Percentiles rank a stretch among this genome's conserved stretches.
These are phyloP conservation scores for Parasitella parasitica DNA, from an alignment of 371 early-diverging fungal species.

Conservation along the genomic window DNA sequence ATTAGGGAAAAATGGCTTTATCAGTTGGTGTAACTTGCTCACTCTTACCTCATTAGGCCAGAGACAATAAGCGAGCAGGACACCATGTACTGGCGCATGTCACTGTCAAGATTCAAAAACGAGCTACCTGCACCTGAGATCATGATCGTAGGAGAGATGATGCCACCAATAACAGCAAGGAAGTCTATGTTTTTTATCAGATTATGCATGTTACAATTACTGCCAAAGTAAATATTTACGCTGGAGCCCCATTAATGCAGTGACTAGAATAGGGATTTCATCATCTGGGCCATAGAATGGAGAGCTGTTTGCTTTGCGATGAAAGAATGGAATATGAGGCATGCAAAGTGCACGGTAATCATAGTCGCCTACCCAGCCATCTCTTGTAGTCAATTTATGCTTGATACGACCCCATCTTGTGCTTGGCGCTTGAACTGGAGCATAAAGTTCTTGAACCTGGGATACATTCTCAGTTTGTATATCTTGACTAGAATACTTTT, in stretches of 20 bases:
- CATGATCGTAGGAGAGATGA: conserved; percentile 51
- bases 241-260: conserved; percentile 19
- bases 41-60: conserved; percentile 28
- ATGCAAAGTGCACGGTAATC: conserved; percentile 23
- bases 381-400: conserved; percentile 7
- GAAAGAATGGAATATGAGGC: conserved; percentile 19
- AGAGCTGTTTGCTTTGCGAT: conserved; percentile 11
- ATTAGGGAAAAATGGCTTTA: neutral
- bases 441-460: conserved; percentile 1
- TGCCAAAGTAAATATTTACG: conserved; percentile 1
- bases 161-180: conserved; percentile 51
- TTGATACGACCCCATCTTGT: conserved; percentile 9
- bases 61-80: conserved; percentile 51
- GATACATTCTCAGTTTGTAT: conserved; percentile 6
- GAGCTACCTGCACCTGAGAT: conserved; percentile 48
- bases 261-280: conserved; percentile 16
- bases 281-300: conserved; percentile 24
- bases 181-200: conserved; percentile 26
- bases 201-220: conserved; percentile 1
- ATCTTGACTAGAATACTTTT: conserved; percentile 9
- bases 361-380: conserved; percentile 35
- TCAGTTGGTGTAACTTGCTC: neutral
- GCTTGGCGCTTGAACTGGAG: neutral
- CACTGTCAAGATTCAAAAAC: conserved; percentile 45
- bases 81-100: conserved; percentile 50